Conservation (phyloP, 2,329 filamentous ascomycete species). For the Colletotrichum falcatum region DNA sequence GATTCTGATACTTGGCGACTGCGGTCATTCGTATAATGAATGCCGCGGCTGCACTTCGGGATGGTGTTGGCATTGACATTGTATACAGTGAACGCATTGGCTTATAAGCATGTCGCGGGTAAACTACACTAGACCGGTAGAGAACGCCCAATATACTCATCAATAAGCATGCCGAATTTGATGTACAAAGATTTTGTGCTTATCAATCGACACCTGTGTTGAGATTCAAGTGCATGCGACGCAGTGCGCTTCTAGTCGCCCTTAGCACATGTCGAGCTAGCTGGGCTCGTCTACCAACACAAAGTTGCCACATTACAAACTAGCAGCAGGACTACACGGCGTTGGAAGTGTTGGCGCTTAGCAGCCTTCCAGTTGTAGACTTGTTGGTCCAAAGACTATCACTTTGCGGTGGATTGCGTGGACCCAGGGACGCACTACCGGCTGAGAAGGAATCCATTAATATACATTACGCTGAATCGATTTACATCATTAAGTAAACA, state of each 20-base stretch:
- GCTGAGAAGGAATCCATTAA: too few relatives aligned
- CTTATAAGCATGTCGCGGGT: too few relatives aligned
- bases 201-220: neutral
- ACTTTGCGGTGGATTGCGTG: too few relatives aligned
- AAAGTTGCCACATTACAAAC: too few relatives aligned
- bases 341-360: accelerated
- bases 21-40: neutral
- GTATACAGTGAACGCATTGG: neutral
- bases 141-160: too few relatives aligned
- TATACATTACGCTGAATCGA: neutral
- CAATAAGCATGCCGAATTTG: neutral
- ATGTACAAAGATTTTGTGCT: neutral
- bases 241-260: neutral
- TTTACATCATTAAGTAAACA: neutral
- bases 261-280: neutral
- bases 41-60: too few relatives aligned
- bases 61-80: neutral
- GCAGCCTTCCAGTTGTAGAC: neutral
- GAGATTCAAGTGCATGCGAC: neutral
- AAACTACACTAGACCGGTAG: too few relatives aligned
- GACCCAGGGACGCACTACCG: too few relatives aligned
- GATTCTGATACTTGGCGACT: neutral
- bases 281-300: neutral
- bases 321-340: neutral
- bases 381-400: too few relatives aligned